A percentile compares a stretch with the other conserved stretches of the same genome.
Conservation (phyloP, 2,329 filamentous ascomycete genomes). For the Aspergillus sp. region DNA sequence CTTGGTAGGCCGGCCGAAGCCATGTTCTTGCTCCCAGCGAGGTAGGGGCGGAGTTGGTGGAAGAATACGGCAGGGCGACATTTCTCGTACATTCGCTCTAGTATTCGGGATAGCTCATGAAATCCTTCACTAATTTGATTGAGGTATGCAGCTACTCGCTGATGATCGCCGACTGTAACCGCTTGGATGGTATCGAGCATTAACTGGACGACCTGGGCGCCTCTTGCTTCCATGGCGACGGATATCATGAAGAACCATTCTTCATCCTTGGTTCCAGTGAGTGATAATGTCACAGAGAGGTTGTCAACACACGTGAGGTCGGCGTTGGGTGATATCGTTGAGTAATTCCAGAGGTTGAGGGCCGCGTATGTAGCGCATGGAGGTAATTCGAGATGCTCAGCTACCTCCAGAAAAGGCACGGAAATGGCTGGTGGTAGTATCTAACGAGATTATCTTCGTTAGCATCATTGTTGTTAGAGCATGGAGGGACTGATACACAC, state of each 20-base stretch:
- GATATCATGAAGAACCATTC: slow-evolving; percentile 54
- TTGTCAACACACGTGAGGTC: slow-evolving; percentile 41
- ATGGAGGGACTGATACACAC: slow-evolving; percentile 41
- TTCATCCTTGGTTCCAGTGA: slow-evolving; percentile 42
- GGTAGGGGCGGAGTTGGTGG: slow-evolving; percentile 51
- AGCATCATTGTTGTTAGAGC: background rate
- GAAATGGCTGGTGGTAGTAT: slow-evolving; percentile 37
- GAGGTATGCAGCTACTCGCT: slow-evolving; percentile 41
- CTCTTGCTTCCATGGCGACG: slow-evolving; percentile 53
- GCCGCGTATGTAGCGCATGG: slow-evolving; percentile 46
- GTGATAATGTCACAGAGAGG: slow-evolving; percentile 33
- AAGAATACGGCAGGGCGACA: slow-evolving; percentile 52
- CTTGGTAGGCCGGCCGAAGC: slow-evolving; percentile 49
- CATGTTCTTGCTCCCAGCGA: slow-evolving; percentile 57
- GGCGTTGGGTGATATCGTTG: slow-evolving; percentile 15
- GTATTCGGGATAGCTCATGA: slow-evolving; percentile 40
- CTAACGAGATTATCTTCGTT: slow-evolving; percentile 19
- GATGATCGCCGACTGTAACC: slow-evolving; percentile 36
- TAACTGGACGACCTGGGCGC: slow-evolving; percentile 31
- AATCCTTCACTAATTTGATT: slow-evolving; percentile 43
- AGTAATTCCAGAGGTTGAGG: slow-evolving; percentile 43
- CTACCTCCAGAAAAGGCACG: slow-evolving; percentile 38
- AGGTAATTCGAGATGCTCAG: slow-evolving; percentile 37
- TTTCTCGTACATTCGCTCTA: slow-evolving; percentile 54
- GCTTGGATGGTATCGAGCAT: slow-evolving; percentile 48